These are phyloP conservation scores for Colletotrichum musicola DNA, from an alignment of 2,329 filamentous ascomycete species.

Conservation along the genomic window DNA sequence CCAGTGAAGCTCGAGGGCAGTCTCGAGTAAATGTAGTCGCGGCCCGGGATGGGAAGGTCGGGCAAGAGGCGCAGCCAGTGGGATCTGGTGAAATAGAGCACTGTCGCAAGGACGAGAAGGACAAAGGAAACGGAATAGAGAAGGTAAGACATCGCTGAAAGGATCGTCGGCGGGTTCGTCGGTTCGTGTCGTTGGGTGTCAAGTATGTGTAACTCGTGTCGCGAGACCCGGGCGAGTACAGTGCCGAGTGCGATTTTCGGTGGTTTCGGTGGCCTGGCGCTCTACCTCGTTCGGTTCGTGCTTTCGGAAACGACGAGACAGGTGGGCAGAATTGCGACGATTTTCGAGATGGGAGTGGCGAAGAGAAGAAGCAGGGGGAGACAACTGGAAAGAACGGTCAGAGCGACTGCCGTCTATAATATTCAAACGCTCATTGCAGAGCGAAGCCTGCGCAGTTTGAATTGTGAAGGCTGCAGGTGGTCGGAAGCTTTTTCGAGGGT, in stretches of 20 bases:
- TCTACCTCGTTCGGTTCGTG: too few species aligned
- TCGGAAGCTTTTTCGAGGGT: constrained; percentile 2
- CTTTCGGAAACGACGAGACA: too few species aligned
- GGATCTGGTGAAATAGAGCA: constrained; percentile 83
- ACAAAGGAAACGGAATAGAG: constrained; percentile 83
- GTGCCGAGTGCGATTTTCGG: too few species aligned
- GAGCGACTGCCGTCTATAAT: constrained; percentile 18
- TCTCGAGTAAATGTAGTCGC: constrained; percentile 78
- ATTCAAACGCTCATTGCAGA: constrained; percentile 25
- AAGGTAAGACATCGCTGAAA: constrained; percentile 77
- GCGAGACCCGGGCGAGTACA: too few species aligned
- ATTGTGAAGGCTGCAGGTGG: background rate
- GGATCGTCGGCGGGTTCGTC: constrained; percentile 14
- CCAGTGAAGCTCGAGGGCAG: constrained; percentile 82
- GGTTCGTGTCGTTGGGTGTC: background rate
- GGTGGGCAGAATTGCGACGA: too few species aligned
- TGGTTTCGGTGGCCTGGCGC: too few species aligned
- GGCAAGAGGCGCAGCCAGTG: constrained; percentile 81
- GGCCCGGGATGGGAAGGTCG: constrained; percentile 65
- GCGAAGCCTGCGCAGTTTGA: constrained; percentile 10
- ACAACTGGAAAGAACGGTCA: constrained; percentile 17
- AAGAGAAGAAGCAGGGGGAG: background rate
- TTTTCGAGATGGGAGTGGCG: too few species aligned
- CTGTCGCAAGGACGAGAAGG: constrained; percentile 78
- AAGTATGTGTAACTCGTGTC: background rate